Percentiles rank a stretch among this genome's conserved stretches.
These are phyloP conservation scores for Russula olivacea DNA, from an alignment of 768 basidiomycete genomes.

Conservation along the genomic window DNA sequence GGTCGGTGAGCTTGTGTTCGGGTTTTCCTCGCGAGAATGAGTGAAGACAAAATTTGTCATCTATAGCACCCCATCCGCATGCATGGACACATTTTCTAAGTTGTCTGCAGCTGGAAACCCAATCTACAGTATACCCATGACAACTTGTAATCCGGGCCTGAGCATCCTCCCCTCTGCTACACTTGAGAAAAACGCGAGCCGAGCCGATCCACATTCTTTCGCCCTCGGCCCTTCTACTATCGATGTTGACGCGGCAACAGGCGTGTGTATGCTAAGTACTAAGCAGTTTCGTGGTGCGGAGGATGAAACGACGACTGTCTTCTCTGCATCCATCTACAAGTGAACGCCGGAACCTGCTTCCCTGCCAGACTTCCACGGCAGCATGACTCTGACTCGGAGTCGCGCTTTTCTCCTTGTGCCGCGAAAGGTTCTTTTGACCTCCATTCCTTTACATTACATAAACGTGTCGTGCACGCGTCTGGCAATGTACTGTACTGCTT, in stretches of 20 bases:
- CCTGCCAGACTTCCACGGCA: too few relatives aligned
- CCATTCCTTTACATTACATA: neutral
- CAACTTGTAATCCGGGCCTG: too few relatives aligned
- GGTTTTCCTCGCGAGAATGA: neutral
- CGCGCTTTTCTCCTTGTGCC: neutral
- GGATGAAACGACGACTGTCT: neutral
- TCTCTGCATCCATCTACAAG: neutral
- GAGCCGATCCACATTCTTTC: neutral
- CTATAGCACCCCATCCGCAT: constrained; percentile 7
- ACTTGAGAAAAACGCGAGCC: constrained; percentile 18
- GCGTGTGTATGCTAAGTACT: neutral
- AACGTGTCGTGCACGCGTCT: neutral
- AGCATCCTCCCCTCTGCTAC: constrained; percentile 29
- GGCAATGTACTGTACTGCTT: neutral
- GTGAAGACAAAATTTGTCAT: too few relatives aligned
- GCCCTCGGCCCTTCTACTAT: too few relatives aligned
- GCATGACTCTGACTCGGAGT: neutral
- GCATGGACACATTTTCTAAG: constrained; percentile 17
- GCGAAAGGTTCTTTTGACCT: neutral
- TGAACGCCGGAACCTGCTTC: neutral
- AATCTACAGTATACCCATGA: constrained; percentile 19
- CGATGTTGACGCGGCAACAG: neutral
- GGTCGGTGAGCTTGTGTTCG: too few relatives aligned
- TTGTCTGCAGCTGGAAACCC: constrained; percentile 21
- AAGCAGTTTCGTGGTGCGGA: neutral